These are phyloP conservation scores for Nannochloris sp. DNA, from an alignment of 139 green algal species.

Conservation along the genomic window DNA sequence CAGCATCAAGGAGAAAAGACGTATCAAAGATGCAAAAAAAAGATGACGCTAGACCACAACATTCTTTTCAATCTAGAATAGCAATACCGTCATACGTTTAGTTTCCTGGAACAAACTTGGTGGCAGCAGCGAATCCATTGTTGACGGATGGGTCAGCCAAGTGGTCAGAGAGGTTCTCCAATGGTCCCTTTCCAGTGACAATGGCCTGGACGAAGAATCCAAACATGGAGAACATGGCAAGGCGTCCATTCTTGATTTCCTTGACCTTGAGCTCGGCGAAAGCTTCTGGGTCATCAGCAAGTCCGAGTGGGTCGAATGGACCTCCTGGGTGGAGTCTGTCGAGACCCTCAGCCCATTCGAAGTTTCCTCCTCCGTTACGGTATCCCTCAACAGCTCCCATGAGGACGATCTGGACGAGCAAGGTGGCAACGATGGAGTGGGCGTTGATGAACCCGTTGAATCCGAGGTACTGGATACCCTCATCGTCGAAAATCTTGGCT, in stretches of 20 bases:
- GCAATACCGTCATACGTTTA: slow-evolving; percentile 16
- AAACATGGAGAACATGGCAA: slow-evolving; percentile 84
- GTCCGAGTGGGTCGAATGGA: slow-evolving; percentile 79
- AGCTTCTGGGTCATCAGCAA: slow-evolving; percentile 91
- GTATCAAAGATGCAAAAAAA: slow-evolving; percentile 5
- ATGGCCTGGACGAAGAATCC: slow-evolving; percentile 73
- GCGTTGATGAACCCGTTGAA: slow-evolving; percentile 69
- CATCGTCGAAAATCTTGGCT: slow-evolving; percentile 47
- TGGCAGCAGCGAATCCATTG: slow-evolving; percentile 58
- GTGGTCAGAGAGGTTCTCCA: slow-evolving; percentile 64
- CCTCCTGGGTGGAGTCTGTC: slow-evolving; percentile 65
- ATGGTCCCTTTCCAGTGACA: slow-evolving; percentile 54
- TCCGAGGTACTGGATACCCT: slow-evolving; percentile 59
- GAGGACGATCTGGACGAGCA: slow-evolving; percentile 62
- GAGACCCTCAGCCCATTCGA: slow-evolving; percentile 51
- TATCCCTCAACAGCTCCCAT: slow-evolving; percentile 81
- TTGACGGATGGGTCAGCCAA: slow-evolving; percentile 55
- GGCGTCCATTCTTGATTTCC: slow-evolving; percentile 81
- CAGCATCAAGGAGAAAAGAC: background rate
- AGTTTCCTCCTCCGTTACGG: slow-evolving; percentile 67
- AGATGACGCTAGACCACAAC: slow-evolving; percentile 10
- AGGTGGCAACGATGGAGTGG: slow-evolving; percentile 66
- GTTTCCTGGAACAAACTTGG: slow-evolving; percentile 40
- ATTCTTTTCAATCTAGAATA: background rate
- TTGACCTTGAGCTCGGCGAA: slow-evolving; percentile 82